Evolutionary conservation across 2,329 filamentous ascomycete genomes (phyloP).

Genomic region (Aureobasidium sp.): DNA sequence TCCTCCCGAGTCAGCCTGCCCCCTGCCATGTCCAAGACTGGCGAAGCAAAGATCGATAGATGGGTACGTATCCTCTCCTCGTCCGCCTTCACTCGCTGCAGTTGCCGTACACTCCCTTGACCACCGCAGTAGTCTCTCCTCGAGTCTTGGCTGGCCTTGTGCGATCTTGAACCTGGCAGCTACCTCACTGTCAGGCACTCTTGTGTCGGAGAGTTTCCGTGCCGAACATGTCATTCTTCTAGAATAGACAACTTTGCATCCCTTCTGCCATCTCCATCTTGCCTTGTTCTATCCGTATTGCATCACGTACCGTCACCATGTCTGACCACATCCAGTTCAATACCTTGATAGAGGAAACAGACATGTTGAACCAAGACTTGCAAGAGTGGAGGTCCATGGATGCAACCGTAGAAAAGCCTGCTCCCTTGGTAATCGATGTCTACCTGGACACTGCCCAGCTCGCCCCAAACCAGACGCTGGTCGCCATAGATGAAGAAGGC

Average conservation of each 20-base stretch:
- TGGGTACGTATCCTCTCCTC: constrained; percentile 55
- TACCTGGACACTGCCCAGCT: constrained; percentile 60
- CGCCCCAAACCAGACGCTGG: constrained; percentile 76
- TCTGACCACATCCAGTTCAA: constrained; percentile 62
- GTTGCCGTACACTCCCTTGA: not conserved
- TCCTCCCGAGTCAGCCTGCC: constrained; percentile 69
- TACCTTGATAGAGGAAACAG: constrained; percentile 86
- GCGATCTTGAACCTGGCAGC: not conserved
- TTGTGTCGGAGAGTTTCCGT: not conserved
- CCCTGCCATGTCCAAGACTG: constrained; percentile 47
- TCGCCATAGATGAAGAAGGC: constrained; percentile 78
- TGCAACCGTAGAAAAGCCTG: constrained; percentile 66
- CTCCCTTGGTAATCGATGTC: constrained; percentile 80
- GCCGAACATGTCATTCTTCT: not conserved
- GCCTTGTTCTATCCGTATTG: not conserved
- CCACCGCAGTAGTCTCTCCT: not conserved
- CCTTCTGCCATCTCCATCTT: not conserved
- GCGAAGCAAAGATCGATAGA: constrained; percentile 67
- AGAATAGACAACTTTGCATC: not conserved
- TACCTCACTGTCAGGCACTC: not conserved
- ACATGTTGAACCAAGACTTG: constrained; percentile 75
- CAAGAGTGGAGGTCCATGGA: constrained; percentile 74
- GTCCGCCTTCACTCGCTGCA: not conserved
- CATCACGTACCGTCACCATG: not conserved
- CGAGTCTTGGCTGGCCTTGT: not conserved